Evolutionary conservation across 2,329 filamentous ascomycete species (phyloP).

Genomic region (Verticillium klebahnii): DNA sequence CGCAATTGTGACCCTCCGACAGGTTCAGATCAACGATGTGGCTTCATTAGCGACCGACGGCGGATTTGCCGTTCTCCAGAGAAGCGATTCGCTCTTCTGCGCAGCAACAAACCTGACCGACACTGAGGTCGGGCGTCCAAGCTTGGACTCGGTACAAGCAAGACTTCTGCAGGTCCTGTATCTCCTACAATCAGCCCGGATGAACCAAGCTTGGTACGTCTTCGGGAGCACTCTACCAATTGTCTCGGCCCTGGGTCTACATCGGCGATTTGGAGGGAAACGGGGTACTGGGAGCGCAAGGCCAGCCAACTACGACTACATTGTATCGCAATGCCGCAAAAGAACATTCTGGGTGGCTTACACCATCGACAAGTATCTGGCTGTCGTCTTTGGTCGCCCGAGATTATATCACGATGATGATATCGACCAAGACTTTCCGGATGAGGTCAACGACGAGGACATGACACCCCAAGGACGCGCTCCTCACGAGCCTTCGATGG

Average conservation of each 20-base stretch:
- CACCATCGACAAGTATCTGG: conserved; percentile 57
- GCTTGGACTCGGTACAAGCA: conserved; percentile 53
- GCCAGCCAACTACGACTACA: conserved; percentile 28
- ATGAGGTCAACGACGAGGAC: conserved; percentile 50
- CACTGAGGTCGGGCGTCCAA: conserved; percentile 47
- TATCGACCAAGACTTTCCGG: conserved; percentile 57
- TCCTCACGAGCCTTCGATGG: conserved; percentile 23
- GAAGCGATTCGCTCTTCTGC: conserved; percentile 21
- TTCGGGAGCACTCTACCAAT: conserved; percentile 55
- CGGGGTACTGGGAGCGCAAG: not conserved
- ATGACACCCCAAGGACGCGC: conserved; percentile 35
- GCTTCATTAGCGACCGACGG: not conserved
- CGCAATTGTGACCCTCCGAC: conserved; percentile 41
- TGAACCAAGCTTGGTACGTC: conserved; percentile 57
- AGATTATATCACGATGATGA: conserved; percentile 59
- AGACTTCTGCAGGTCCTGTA: conserved; percentile 54
- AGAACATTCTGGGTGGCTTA: conserved; percentile 60
- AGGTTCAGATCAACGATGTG: conserved; percentile 28
- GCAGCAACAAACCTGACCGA: conserved; percentile 23
- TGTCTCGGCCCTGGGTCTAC: conserved; percentile 35
- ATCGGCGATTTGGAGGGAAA: conserved; percentile 5
- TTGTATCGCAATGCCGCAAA: conserved; percentile 46
- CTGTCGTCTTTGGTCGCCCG: conserved; percentile 58
- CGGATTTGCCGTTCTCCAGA: conserved; percentile 6
- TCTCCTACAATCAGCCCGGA: conserved; percentile 51